phyloP scores from a whole-genome alignment of 2,329 filamentous ascomycete species.

The Ceratocystis cubensis region DNA sequence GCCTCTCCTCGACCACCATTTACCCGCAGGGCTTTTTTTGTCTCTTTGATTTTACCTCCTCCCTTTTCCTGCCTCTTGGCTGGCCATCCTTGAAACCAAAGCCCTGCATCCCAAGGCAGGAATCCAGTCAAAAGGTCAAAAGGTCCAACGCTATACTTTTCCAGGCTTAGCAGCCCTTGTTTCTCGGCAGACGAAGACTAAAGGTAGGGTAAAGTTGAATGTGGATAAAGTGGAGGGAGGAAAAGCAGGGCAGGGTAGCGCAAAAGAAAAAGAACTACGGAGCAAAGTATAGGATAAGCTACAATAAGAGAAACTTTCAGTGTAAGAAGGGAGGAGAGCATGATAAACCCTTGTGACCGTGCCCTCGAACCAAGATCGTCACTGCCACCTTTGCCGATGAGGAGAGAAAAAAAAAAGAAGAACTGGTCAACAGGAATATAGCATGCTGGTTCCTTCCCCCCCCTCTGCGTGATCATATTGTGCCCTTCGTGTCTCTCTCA shows the following conservation, averaged over 20 bases:
- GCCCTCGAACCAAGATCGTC: slow-evolving; percentile 8
- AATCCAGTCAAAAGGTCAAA: slow-evolving; percentile 8
- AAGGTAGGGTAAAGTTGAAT: background rate
- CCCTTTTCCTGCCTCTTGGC: background rate
- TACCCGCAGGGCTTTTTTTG: background rate
- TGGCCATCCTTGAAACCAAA: background rate
- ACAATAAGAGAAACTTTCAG: background rate
- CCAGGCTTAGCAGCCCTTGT: background rate
- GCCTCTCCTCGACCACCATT: no score
- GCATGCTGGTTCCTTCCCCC: background rate
- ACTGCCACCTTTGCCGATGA: slow-evolving; percentile 6
- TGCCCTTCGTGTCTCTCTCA: background rate
- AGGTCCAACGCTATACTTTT: slow-evolving; percentile 1
- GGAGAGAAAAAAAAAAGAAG: background rate
- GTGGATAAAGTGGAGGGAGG: background rate
- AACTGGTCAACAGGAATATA: background rate
- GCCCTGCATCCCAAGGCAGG: slow-evolving; percentile 8
- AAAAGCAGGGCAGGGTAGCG: background rate
- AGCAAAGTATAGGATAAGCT: background rate
- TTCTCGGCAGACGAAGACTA: background rate
- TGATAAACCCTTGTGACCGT: background rate
- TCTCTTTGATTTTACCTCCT: background rate
- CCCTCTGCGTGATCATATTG: background rate
- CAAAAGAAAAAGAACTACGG: background rate
- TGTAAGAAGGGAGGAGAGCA: background rate